A percentile compares a stretch with the other conserved stretches of the same genome.
phyloP scores from a whole-genome alignment of 345 rosid species.

The Corymbia maculata region DNA sequence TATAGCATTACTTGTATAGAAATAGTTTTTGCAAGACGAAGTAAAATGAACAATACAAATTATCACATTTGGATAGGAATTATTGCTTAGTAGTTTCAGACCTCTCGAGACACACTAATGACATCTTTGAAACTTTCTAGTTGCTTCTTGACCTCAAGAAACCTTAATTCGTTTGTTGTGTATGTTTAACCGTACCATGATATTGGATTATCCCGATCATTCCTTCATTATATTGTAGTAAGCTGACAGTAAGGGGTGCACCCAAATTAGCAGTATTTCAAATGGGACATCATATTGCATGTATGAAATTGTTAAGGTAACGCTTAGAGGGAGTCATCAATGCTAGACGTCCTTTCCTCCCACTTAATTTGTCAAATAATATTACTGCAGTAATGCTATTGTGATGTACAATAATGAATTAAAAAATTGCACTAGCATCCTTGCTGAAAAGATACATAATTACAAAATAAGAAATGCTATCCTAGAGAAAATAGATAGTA shows the following conservation, averaged over 20 bases:
- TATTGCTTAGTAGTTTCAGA: too few relatives aligned
- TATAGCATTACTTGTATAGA: too few relatives aligned
- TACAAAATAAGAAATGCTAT: background rate
- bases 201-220: background rate
- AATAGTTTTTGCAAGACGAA: too few relatives aligned
- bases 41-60: background rate
- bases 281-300: rapidly evolving
- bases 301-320: background rate
- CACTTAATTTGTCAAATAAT: too few relatives aligned
- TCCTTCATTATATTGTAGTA: background rate
- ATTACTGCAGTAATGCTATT: too few relatives aligned
- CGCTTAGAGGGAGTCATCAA: background rate
- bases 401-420: too few relatives aligned
- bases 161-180: background rate
- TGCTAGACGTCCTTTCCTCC: rapidly evolving
- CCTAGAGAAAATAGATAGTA: background rate
- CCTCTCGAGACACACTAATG: too few relatives aligned
- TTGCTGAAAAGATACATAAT: too few relatives aligned
- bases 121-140: too few relatives aligned
- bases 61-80: too few relatives aligned
- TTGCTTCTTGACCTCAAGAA: too few relatives aligned
- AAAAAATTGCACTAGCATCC: too few relatives aligned
- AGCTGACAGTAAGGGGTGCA: background rate
- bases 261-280: background rate
- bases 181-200: background rate